phyloP scores from a whole-genome alignment of 352 stramenopile species.

The Phytopythium mirpurense region DNA sequence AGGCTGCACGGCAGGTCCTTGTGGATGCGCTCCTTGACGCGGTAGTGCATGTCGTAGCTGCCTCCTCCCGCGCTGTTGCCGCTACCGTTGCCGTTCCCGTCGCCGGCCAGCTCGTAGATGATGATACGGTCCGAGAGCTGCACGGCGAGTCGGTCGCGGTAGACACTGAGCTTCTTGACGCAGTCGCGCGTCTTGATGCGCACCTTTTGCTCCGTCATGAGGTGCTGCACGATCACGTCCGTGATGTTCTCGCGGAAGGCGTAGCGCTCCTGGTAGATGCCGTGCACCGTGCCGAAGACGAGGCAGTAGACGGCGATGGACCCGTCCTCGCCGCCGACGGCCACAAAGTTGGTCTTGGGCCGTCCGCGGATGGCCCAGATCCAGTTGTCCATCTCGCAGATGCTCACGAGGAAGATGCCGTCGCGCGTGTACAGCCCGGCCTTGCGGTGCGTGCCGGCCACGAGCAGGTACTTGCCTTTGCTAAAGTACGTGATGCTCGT shows the following conservation, averaged over 20 bases:
- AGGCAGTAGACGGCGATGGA: constrained; percentile 83
- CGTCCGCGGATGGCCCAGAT: constrained; percentile 84
- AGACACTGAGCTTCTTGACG: constrained; percentile 93
- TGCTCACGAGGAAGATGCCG: constrained; percentile 67
- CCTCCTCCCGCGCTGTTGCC: too few relatives aligned
- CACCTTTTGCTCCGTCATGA: constrained; percentile 94
- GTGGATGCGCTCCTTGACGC: constrained; percentile 85
- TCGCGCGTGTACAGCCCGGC: constrained; percentile 88
- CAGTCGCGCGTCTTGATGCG: constrained; percentile 94
- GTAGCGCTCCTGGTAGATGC: constrained; percentile 92
- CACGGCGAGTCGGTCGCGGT: constrained; percentile 89
- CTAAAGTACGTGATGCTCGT: constrained; percentile 88
- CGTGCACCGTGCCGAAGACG: constrained; percentile 89
- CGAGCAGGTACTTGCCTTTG: constrained; percentile 90
- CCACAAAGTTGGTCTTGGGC: constrained; percentile 86
- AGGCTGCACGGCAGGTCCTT: constrained; percentile 84
- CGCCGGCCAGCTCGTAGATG: constrained; percentile 91
- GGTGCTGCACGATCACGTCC: constrained; percentile 94
- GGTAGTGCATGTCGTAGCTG: constrained; percentile 92
- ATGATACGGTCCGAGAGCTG: constrained; percentile 93
- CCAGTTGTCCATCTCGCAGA: constrained; percentile 88
- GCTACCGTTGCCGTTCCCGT: constrained; percentile 15
- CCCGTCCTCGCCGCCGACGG: constrained; percentile 84
- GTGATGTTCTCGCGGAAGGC: constrained; percentile 93
- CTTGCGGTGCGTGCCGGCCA: constrained; percentile 85